These are phyloP conservation scores for Podila clonocystis DNA, from an alignment of 192 early-diverging fungal genomes.

Conservation along the genomic window DNA sequence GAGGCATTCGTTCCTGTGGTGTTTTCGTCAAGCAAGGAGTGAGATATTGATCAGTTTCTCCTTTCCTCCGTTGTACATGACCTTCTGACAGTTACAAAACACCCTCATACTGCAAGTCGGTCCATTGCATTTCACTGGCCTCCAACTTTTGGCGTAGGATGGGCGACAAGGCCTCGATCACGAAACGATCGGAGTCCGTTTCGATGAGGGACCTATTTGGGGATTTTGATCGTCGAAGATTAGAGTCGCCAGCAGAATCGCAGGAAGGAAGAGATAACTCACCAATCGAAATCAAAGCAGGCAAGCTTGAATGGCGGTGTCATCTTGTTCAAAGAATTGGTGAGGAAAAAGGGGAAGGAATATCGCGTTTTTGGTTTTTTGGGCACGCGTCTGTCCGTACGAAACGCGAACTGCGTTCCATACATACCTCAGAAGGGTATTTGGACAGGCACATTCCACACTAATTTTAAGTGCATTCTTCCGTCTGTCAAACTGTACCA, in stretches of 20 bases:
- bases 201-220: constrained; percentile 38
- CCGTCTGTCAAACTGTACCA: no score
- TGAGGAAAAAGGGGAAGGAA: not conserved
- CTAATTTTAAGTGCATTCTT: no score
- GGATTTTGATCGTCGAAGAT: not conserved
- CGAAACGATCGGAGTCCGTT: constrained; percentile 42
- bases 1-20: constrained; percentile 30
- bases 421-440: no score
- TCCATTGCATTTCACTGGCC: constrained; percentile 36
- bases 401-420: no score
- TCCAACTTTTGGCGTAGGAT: constrained; percentile 26
- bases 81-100: not conserved
- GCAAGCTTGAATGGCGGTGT: constrained; percentile 24
- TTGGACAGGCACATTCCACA: no score
- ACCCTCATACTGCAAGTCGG: constrained; percentile 32
- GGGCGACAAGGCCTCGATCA: constrained; percentile 34
- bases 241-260: not conserved
- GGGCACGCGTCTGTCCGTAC: not conserved
- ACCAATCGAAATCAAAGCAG: constrained; percentile 54
- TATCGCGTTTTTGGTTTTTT: no score
- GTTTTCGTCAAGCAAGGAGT: not conserved
- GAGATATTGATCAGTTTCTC: not conserved
- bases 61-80: not conserved
- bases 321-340: not conserved
- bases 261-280: not conserved